These are phyloP conservation scores for Podila verticillata DNA, from an alignment of 192 early-diverging fungal species.

Conservation along the genomic window DNA sequence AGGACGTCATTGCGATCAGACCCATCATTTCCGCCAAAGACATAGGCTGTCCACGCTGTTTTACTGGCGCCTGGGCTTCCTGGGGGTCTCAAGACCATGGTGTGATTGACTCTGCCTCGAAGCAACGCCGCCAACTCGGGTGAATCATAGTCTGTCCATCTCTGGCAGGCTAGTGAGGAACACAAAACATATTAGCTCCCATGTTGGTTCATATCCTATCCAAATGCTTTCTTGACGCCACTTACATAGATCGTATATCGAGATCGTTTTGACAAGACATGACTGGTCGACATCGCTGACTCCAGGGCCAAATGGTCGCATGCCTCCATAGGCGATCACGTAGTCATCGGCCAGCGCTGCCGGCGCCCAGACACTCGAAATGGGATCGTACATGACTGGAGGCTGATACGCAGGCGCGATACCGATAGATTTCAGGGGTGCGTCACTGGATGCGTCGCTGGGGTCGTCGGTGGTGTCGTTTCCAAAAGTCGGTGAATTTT, in stretches of 20 bases:
- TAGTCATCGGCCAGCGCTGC: slow-evolving; percentile 35
- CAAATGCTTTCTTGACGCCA: neutral
- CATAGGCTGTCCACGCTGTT: slow-evolving; percentile 33
- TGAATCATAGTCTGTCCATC: slow-evolving; percentile 17
- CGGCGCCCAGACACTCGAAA: slow-evolving; percentile 40
- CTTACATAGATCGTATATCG: slow-evolving; percentile 49
- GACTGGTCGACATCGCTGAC: slow-evolving; percentile 7
- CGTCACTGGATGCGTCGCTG: neutral
- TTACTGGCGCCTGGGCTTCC: slow-evolving; percentile 37
- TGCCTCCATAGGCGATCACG: slow-evolving; percentile 45
- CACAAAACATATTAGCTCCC: neutral
- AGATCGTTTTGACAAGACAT: slow-evolving; percentile 25
- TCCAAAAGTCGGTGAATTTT: neutral
- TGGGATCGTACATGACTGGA: slow-evolving; percentile 37
- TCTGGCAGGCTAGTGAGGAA: slow-evolving; percentile 30
- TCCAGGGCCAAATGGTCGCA: slow-evolving; percentile 35
- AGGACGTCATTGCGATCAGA: slow-evolving; percentile 17
- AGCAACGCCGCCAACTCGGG: neutral
- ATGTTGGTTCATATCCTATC: neutral
- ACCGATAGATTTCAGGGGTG: neutral
- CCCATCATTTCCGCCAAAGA: slow-evolving; percentile 49
- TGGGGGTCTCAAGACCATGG: slow-evolving; percentile 42
- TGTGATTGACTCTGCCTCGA: slow-evolving; percentile 33
- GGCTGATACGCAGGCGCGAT: neutral
- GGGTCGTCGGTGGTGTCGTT: neutral